Evolutionary conservation across 306 rosid species (phyloP), one percentile per base, ranked within the genome.

Genomic region (Comarum palustre): DNA sequence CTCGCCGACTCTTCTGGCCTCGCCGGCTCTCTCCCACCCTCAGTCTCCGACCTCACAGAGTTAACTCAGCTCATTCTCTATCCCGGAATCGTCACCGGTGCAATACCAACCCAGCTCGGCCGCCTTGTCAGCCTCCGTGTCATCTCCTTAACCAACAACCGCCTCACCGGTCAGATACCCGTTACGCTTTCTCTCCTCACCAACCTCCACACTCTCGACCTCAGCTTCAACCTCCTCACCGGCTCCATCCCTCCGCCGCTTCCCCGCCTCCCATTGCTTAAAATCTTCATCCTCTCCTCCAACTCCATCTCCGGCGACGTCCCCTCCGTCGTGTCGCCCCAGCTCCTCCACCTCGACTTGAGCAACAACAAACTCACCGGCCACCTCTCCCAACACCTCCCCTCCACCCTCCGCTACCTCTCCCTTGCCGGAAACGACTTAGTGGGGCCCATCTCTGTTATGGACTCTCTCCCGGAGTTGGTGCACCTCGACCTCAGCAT

Each of bases 151-250:
- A 83, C 89, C 17, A 79, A 63, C 59, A 91, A 91, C 85, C 94
- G 97, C 54, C 63, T 91, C 77, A 91, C 90, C 55, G 97, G 92
- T 1, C 14, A 75, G 16, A 74, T 91, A 1, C 97, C 97, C 27
- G 6, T 71, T 14, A n/a, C 85, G 0, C 55, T 91, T 60, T 84
- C 89, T 12, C 27, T 84, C 3, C 82, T 91, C 25, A 31, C 8
- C 29, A 78, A 64, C 52, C 92, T 91, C 74, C 97, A 91, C 86
- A 91, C 97, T 0, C 90, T 91, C 68, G 97, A 91, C 71, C 92
- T 91, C 45, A 91, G 95, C 67, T 75, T 79, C 54, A 91, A 91
- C 81, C 83, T 66, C 48, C 87, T 88, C 86, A 29, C 86, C 48
- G 95, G 97, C 31, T 52, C 83, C 0, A 63, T 91, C 75, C 95